phyloP scores from a whole-genome alignment of 1,139 yeast species.

The Kodamaea derodonti region DNA sequence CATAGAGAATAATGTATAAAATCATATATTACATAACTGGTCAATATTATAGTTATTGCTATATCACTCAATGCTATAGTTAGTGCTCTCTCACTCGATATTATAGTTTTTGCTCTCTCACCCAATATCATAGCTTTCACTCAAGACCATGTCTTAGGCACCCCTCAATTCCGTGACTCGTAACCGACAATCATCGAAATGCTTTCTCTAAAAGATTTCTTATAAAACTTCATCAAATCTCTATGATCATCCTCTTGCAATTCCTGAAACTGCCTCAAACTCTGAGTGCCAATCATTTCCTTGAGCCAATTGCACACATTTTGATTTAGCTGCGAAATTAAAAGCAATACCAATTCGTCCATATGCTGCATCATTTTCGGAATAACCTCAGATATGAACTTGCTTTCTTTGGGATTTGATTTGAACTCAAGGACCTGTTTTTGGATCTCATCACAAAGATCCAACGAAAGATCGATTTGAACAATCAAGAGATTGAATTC shows the following conservation, averaged over 20 bases:
- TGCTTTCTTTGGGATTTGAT: not conserved
- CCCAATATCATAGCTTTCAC: too few species aligned
- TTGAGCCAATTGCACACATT: constrained; percentile 10
- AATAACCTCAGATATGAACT: constrained; percentile 1
- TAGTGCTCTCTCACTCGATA: not conserved
- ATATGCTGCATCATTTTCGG: constrained; percentile 8
- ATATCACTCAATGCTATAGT: too few species aligned
- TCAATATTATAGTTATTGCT: too few species aligned
- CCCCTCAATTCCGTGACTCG: too few species aligned
- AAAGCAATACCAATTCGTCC: constrained; percentile 8
- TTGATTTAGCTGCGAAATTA: constrained; percentile 5
- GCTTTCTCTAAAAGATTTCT: too few species aligned
- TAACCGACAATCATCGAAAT: not conserved
- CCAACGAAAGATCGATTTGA: constrained; percentile 6
- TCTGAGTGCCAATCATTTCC: constrained; percentile 11
- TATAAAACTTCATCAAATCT: constrained; percentile 10
- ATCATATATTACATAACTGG: too few species aligned
- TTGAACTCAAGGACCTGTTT: constrained; percentile 2
- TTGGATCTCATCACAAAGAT: constrained; percentile 6
- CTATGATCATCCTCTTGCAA: constrained; percentile 3
- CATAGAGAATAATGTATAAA: too few species aligned
- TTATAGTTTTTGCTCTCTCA: not conserved
- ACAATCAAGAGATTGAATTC: constrained; percentile 7
- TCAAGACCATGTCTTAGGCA: too few species aligned
- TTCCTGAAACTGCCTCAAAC: constrained; percentile 10